Evolutionary conservation across 2,329 filamentous ascomycete species (phyloP).

Genomic region (Exserohilum turcica): DNA sequence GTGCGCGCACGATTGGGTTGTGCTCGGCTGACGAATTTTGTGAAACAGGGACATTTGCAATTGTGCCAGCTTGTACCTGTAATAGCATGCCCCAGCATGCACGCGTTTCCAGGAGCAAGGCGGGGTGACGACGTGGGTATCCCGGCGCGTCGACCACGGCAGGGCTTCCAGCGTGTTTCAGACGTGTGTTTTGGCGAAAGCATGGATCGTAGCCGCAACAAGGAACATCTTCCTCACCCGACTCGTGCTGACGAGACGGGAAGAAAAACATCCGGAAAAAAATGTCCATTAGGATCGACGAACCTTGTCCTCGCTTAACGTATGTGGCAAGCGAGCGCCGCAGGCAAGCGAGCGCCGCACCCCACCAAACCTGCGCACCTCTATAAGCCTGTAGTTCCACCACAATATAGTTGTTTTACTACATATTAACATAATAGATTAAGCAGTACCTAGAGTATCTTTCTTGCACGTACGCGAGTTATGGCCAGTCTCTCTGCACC

Average conservation of each 20-base stretch:
- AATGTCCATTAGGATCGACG: conserved; percentile 2
- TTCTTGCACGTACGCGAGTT: no score
- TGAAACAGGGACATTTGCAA: conserved; percentile 49
- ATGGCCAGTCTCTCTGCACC: no score
- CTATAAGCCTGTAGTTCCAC: no score
- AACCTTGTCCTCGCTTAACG: conserved; percentile 6
- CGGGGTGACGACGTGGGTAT: background rate
- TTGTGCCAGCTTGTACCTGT: conserved; percentile 49
- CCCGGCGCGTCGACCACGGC: background rate
- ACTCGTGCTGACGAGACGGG: background rate
- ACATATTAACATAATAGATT: no score
- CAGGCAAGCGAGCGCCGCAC: no score
- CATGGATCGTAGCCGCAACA: background rate
- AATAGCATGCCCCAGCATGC: conserved; percentile 14
- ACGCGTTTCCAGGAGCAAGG: background rate
- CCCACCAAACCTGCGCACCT: no score
- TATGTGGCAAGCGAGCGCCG: no score
- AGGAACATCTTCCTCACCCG: background rate
- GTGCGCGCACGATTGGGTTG: background rate
- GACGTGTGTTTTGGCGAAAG: background rate
- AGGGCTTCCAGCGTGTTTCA: background rate
- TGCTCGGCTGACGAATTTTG: conserved; percentile 3
- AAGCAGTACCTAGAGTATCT: no score
- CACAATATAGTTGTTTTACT: no score
- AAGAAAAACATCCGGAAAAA: background rate